These are phyloP conservation scores for Platanthera zijinensis DNA, from an alignment of 106 monocot species.

Conservation along the genomic window DNA sequence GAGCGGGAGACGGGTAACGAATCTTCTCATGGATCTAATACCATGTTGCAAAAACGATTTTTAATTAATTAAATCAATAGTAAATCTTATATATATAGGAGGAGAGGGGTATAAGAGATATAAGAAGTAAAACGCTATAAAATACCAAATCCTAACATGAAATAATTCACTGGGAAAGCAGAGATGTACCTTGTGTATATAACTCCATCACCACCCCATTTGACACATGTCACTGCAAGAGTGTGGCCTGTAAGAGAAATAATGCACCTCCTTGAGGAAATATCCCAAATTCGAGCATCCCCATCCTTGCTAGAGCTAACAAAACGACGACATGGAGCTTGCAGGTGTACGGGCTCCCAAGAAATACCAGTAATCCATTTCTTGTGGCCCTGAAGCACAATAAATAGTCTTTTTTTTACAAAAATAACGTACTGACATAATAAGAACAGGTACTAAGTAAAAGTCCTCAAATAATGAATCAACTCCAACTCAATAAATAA, in stretches of 20 bases:
- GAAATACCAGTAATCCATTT: constrained; percentile 98
- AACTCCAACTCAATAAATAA: background rate
- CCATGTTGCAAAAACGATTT: too few relatives aligned
- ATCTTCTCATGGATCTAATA: too few relatives aligned
- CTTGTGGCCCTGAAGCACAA: constrained; percentile 66
- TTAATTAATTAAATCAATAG: too few relatives aligned
- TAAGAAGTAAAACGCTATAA: background rate
- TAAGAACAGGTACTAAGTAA: background rate
- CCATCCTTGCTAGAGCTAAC: constrained; percentile 98
- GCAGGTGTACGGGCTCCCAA: constrained; percentile 93
- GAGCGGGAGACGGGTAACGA: too few relatives aligned
- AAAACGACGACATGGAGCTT: constrained; percentile 87
- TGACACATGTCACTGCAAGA: constrained; percentile 85
- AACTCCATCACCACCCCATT: constrained; percentile 95
- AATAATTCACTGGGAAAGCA: background rate
- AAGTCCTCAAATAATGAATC: background rate
- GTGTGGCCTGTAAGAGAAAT: constrained; percentile 80
- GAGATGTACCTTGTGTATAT: constrained; percentile 76
- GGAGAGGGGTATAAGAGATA: too few relatives aligned
- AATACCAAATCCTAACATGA: background rate
- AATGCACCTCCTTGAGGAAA: constrained; percentile 53
- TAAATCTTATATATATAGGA: too few relatives aligned
- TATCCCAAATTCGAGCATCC: constrained; percentile 95
- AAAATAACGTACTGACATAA: background rate
- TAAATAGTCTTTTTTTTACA: background rate